A percentile compares a stretch with the other conserved stretches of the same genome.
phyloP scores from a whole-genome alignment of 306 rosid genomes.

The Fagus crenata region DNA sequence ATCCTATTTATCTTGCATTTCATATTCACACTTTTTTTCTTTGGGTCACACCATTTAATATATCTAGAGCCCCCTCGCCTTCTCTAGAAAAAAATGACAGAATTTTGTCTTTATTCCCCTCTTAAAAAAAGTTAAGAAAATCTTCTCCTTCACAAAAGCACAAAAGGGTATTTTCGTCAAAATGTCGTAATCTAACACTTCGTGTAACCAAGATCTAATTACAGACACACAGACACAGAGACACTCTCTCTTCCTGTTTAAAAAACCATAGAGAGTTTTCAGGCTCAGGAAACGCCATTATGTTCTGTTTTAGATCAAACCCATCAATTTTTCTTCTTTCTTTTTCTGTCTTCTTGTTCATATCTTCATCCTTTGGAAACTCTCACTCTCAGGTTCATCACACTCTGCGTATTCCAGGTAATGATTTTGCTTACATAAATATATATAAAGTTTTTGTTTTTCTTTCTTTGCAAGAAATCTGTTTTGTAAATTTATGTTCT shows the following conservation, averaged over 20 bases:
- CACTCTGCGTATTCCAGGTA: conserved; percentile 31
- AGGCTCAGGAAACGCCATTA: conserved; percentile 25
- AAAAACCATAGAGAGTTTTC: not conserved
- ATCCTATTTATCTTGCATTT: not conserved
- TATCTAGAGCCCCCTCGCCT: no score
- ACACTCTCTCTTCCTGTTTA: not conserved
- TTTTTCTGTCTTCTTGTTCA: conserved; percentile 12
- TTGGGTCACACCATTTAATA: no score
- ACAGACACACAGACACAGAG: not conserved
- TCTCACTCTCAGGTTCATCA: conserved; percentile 16
- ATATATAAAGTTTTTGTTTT: not conserved
- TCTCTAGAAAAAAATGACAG: no score
- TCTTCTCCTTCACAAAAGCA: no score
- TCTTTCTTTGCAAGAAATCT: not conserved
- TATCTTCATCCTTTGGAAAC: conserved; percentile 26
- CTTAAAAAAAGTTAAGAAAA: no score
- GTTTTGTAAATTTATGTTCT: no score
- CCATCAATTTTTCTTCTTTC: conserved; percentile 21
- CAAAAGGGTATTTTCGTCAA: conserved; percentile 21
- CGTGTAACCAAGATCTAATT: not conserved
- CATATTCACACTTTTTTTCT: not conserved
- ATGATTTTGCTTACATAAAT: no score
- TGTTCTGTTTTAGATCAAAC: conserved; percentile 38
- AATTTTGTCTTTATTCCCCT: no score
- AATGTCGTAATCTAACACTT: not conserved